These are phyloP conservation scores for Scheffersomyces quercinus DNA, from an alignment of 1,139 yeast genomes.

Conservation along the genomic window DNA sequence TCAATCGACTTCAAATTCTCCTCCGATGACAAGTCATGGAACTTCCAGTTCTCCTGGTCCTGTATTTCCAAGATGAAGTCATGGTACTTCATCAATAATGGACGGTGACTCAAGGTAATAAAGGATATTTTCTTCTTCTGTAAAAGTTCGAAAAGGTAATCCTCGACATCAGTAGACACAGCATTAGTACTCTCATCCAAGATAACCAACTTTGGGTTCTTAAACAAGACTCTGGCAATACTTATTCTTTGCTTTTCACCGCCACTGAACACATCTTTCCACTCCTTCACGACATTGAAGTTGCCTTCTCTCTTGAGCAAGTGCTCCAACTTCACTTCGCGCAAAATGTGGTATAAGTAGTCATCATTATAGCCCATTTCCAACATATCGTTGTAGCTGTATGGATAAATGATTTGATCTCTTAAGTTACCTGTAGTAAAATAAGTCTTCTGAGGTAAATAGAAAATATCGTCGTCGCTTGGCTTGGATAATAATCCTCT, in stretches of 20 bases:
- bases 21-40: conserved; percentile 55
- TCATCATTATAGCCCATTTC: conserved; percentile 72
- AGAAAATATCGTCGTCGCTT: conserved; percentile 66
- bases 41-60: conserved; percentile 45
- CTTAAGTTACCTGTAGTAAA: conserved; percentile 77
- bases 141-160: conserved; percentile 76
- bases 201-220: conserved; percentile 78
- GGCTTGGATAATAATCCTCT: conserved; percentile 83
- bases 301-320: conserved; percentile 64
- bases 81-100: conserved; percentile 83
- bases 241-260: conserved; percentile 94
- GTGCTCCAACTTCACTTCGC: conserved; percentile 80
- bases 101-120: conserved; percentile 84
- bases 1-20: conserved; percentile 64
- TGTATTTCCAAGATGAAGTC: conserved; percentile 70
- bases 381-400: conserved; percentile 75
- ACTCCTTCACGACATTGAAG: conserved; percentile 65
- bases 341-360: conserved; percentile 65
- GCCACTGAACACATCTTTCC: conserved; percentile 92
- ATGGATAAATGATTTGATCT: conserved; percentile 86
- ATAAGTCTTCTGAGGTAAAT: conserved; percentile 82
- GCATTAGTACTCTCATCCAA: conserved; percentile 95
- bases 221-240: conserved; percentile 84
- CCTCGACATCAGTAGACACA: conserved; percentile 89
- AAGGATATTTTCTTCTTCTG: conserved; percentile 72